Base-by-base conservation (phyloP, 352 stramenopile genomes). In the Globisporangium okanoganense region DNA sequence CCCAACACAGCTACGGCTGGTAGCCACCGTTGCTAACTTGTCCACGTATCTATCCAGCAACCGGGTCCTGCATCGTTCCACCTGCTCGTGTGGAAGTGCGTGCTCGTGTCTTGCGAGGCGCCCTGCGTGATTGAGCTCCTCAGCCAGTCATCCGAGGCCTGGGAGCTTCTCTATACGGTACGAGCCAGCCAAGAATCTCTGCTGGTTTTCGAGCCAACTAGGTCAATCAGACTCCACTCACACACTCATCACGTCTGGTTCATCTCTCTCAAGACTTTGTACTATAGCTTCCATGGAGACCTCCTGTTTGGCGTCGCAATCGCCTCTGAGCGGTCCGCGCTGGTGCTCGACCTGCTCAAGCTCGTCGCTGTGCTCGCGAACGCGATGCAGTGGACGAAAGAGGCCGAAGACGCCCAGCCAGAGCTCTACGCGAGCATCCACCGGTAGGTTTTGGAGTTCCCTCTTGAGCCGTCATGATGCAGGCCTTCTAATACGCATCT, bases 281-380 rank as follows among this genome's bases (percentile, higher is more conserved):
- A 73, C 33, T 88, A 75, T 41, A 61, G 49, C 20, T 71, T 85
- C 25, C 33, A 71, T 58, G 44, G 48, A 45, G 24, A 33, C 55
- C 24, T 55, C 18, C 43, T 58, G 6, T n/a, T 66, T 8, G 31
- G 35, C 5, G 61, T 75, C 9, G 63, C 75, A 0, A 45, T 64
- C 31, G 54, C 45, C 1, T 40, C 53, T 22, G 54, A 72, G 22
- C 75, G 75, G 29, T 44, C 56, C 22, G 67, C 55, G 9, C 58
- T 90, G 24, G 36, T 76, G 1, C 51, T 88, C 8, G 81, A 91
- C 18, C 58, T 89, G 45, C 66, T 85, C 58, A 87, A 87, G 33
- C 56, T 91, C 20, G 52, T 88, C 25, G 61, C 75, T 7, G 81
- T 89, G 29, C 58, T 90, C 18, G 65, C 80, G 24, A 88, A 88